Evolutionary conservation across 2,329 filamentous ascomycete species (phyloP), one percentile per base, ranked within the genome.

Genomic region (Trichothecium roseum): DNA sequence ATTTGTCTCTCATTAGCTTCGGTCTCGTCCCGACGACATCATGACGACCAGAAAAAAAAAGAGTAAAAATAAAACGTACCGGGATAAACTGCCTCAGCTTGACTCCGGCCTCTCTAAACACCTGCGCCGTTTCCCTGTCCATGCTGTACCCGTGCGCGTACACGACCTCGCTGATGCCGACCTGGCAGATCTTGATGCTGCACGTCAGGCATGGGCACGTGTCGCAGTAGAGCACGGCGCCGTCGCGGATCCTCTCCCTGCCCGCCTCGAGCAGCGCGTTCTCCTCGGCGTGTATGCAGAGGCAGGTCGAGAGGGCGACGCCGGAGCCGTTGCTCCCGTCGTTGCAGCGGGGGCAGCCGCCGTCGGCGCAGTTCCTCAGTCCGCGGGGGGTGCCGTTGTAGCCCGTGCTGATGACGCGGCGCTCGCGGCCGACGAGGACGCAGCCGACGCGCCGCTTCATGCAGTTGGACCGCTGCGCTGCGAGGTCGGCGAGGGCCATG

Each of bases 271-370:
- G 69, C 39, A 98, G 69, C 2, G 91, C 91, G 56, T 98, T 98
- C 62, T 98, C 91, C 64, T 98, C 91, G 1, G 91, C 91, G 56
- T 98, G 91, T n/a, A 98, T 75, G 56, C 91, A 98, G 34, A 96
- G 70, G 52, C 91, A 98, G 5, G 89, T 94, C 4, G 80, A 78
- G 15, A 98, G 69, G 1, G 74, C 78, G 31, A 79, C 70, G 17
- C 91, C 91, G 30, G 68, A 69, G 20, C 72, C 71, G 37, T 75
- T 70, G 20, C 20, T 24, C 5, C 77, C 82, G 35, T 73, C 72
- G 57, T 98, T 96, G 60, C 91, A 98, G 33, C 91, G 73, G 9
- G 68, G 64, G 68, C 91, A 98, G 34, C 91, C 91, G 45, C 91
- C 91, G 50, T 94, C 84, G 47, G 82, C 84, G 63, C 91, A 98